phyloP scores from a whole-genome alignment of 2,329 filamentous ascomycete genomes.

The Lasiodiplodia hormozganensis region DNA sequence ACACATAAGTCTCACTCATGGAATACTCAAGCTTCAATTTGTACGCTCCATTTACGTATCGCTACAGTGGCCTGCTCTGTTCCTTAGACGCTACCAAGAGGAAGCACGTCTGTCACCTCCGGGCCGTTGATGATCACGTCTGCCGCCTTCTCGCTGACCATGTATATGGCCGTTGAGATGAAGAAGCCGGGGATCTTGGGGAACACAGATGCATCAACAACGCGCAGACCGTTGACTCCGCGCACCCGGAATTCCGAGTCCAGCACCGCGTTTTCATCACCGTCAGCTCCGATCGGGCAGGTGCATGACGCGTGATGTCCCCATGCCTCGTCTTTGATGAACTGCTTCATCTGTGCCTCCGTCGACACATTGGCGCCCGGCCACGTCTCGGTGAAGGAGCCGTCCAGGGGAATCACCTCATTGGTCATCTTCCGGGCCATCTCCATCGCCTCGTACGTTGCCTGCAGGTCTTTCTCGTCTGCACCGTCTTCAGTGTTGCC shows the following conservation, averaged over 20 bases:
- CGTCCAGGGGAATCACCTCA: slow-evolving; percentile 30
- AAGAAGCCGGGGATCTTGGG: slow-evolving; percentile 63
- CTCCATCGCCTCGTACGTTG: slow-evolving; percentile 62
- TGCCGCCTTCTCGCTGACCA: slow-evolving; percentile 67
- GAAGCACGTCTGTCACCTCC: background rate
- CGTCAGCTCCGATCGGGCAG: slow-evolving; percentile 61
- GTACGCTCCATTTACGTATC: too few relatives aligned
- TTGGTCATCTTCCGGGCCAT: slow-evolving; percentile 54
- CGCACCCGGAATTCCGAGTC: slow-evolving; percentile 65
- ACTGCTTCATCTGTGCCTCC: slow-evolving; percentile 51
- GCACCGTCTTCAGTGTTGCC: slow-evolving; percentile 53
- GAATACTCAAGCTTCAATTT: too few relatives aligned
- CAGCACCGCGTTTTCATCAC: slow-evolving; percentile 62
- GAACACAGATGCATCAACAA: slow-evolving; percentile 68
- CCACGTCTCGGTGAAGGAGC: slow-evolving; percentile 51
- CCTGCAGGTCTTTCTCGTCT: slow-evolving; percentile 50
- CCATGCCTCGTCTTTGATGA: slow-evolving; percentile 37
- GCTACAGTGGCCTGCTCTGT: too few relatives aligned
- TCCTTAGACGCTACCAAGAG: background rate
- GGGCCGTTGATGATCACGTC: slow-evolving; percentile 46
- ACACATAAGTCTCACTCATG: too few relatives aligned
- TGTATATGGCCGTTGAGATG: slow-evolving; percentile 59
- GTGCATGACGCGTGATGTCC: slow-evolving; percentile 65
- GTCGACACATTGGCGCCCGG: slow-evolving; percentile 51
- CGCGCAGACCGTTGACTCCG: slow-evolving; percentile 62